These are phyloP conservation scores for Mollisiaceae sp. DNA, from an alignment of 2,329 filamentous ascomycete genomes.

Conservation along the genomic window DNA sequence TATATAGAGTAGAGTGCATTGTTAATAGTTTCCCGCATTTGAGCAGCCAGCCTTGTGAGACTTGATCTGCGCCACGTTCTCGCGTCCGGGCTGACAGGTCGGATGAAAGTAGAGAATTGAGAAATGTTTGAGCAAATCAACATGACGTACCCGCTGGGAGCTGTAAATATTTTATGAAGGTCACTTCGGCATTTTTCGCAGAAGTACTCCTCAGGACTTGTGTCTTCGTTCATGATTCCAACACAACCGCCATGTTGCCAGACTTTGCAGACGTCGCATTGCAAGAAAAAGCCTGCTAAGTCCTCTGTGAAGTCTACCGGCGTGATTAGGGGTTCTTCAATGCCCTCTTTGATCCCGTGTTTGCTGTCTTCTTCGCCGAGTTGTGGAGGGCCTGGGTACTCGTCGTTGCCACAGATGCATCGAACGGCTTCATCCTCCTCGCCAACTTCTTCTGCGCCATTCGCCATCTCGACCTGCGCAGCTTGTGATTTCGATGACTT, in stretches of 20 bases:
- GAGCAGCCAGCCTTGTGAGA: constrained; percentile 42
- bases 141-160: constrained; percentile 79
- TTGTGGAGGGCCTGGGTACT: constrained; percentile 83
- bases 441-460: constrained; percentile 70
- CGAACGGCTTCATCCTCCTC: constrained; percentile 94
- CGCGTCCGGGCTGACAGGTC: constrained; percentile 38
- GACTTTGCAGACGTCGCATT: constrained; percentile 96
- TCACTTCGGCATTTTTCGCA: constrained; percentile 95
- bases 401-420: constrained; percentile 92
- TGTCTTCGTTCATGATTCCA: constrained; percentile 92
- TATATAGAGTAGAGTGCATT: constrained; percentile 21
- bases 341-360: constrained; percentile 59
- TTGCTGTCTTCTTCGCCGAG: constrained; percentile 60
- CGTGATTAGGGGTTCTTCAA: constrained; percentile 60
- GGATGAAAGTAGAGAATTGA: constrained; percentile 28
- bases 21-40: constrained; percentile 23
- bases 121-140: constrained; percentile 31
- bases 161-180: constrained; percentile 81
- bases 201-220: constrained; percentile 95
- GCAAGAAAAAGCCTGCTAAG: constrained; percentile 92
- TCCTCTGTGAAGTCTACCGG: constrained; percentile 69
- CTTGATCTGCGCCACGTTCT: constrained; percentile 42
- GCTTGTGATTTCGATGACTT: constrained; percentile 56
- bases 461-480: constrained; percentile 46
- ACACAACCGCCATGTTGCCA: constrained; percentile 99